Evolutionary conservation across 352 stramenopile species (phyloP).

Genomic region (Discostella stelligera): DNA sequence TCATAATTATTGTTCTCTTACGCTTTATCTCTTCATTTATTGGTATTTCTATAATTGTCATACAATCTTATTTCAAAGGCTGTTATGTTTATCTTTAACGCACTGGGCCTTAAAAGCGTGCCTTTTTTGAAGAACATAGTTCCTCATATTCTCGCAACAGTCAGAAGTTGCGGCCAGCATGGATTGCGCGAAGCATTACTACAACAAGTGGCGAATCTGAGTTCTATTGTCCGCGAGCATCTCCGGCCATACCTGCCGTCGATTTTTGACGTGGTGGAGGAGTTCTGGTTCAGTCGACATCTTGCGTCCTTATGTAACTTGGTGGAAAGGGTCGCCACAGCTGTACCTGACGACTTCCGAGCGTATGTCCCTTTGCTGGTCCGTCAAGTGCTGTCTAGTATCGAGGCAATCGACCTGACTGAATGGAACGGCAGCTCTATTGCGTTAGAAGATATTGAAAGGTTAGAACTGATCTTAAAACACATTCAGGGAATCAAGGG

Average conservation of each 20-base stretch:
- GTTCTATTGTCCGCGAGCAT: constrained; percentile 93
- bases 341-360: constrained; percentile 85
- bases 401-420: constrained; percentile 70
- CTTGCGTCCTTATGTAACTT: constrained; percentile 93
- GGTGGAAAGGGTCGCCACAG: constrained; percentile 85
- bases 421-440: constrained; percentile 50
- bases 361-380: constrained; percentile 79
- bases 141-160: constrained; percentile 93
- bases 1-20: not conserved
- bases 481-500: constrained; percentile 89
- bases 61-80: constrained; percentile 59
- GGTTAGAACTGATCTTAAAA: constrained; percentile 77
- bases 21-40: constrained; percentile 2
- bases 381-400: constrained; percentile 79
- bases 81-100: constrained; percentile 99
- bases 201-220: constrained; percentile 93
- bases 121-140: constrained; percentile 96
- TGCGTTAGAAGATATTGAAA: constrained; percentile 55
- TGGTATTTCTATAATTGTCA: constrained; percentile 4
- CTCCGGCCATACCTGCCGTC: constrained; percentile 94
- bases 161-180: constrained; percentile 86
- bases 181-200: constrained; percentile 94
- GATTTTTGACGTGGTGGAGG: constrained; percentile 94
- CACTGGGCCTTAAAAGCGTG: constrained; percentile 91
- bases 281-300: constrained; percentile 94